Evolutionary conservation across 257 asterid genomes (phyloP), one percentile per base, ranked within the genome.

Genomic region (Rehmannia glutinosa): DNA sequence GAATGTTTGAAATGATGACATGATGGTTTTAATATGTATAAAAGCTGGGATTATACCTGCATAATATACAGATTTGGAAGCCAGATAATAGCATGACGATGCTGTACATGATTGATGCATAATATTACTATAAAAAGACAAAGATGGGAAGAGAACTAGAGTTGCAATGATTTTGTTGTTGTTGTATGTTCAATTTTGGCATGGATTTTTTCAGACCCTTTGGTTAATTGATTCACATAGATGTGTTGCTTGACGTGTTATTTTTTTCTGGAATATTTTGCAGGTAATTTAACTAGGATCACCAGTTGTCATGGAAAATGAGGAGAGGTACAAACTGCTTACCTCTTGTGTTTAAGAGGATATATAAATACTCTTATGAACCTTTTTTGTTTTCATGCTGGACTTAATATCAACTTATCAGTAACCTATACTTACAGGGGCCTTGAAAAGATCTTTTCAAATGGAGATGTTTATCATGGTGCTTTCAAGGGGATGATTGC

Each of bases 391-490:
- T 11, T 49, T 54, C 32, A 33, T 39, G 21, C 47, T 57, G 39
- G 41, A 52, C 10, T 30, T 24, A 24, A 16, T 51, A 32, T 72
- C 50, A 46, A 65, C 72, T 68, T 30, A 62, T 23, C 19, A 20
- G 20, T 56, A 73, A 64, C 69, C 74, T 75, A 52, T 62, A 46
- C 80, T 69, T 78, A 12, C 73, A 89, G 97, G 83, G 38, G 36
- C 46, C 33, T 61, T 35, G 93, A 78, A 70, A 86, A 80, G 69
- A 81, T 80, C 49, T 85, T 94, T 73, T 53, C 82, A 27, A 91
- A 86, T 75, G 97, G 97, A 59, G 99, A 91, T 75, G 77, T 67
- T 45, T 94, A 94, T 75, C 33, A 51, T 66, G 97, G 99, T 46
- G 67, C 60, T 72, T 74, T 81, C 70, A 76, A 78, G 75, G 86